Evolutionary conservation across 2,329 filamentous ascomycete genomes (phyloP), one percentile per base, ranked within the genome.

Genomic region (Neurospora sp.): DNA sequence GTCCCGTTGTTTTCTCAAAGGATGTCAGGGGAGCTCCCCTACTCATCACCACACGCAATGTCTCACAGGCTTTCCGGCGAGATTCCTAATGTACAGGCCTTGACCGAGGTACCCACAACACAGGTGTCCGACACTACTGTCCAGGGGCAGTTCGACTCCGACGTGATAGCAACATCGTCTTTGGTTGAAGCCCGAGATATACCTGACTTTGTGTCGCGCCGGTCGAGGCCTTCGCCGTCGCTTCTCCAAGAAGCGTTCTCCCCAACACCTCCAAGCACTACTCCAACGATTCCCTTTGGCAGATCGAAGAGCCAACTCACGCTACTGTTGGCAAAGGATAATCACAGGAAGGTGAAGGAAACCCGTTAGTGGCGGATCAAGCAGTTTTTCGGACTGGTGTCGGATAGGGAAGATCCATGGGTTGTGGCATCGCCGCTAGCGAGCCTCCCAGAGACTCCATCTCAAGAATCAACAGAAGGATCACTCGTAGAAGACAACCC

Each of bases 291-390:
- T 8, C 85, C 84, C 4, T 79, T 89, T 67, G 86, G 82, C n/a
- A 81, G 86, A 70, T 85, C 86, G n/a, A 87, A 84, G 77, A 89
- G 87, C 74, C 86, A 89, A 75, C 79, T 90, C 38, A 85, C 84
- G 10, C 78, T 89, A 4, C 79, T 90, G 1, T 79, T 89, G 23
- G 85, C 88, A 73, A 83, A 84, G 42, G 85, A 86, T 72, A 85
- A 36, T 62, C 52, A 83, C 73, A 78, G 77, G 15, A 77, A 79
- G 67, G 76, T 72, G 46, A 74, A 74, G 19, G 77, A 78, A 19
- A 77, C 78, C 68, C 52, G 74, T 19, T 73, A 75, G 69, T 52
- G 43, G 42, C 67, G 67, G 33, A 36, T 15, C 0, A 62, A n/a
- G 52, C 52, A 62, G 13, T 36, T 62, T 36, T 36, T 62, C 28